Conservation (phyloP, 148 eudicot species). For the Oxyria digyna region DNA sequence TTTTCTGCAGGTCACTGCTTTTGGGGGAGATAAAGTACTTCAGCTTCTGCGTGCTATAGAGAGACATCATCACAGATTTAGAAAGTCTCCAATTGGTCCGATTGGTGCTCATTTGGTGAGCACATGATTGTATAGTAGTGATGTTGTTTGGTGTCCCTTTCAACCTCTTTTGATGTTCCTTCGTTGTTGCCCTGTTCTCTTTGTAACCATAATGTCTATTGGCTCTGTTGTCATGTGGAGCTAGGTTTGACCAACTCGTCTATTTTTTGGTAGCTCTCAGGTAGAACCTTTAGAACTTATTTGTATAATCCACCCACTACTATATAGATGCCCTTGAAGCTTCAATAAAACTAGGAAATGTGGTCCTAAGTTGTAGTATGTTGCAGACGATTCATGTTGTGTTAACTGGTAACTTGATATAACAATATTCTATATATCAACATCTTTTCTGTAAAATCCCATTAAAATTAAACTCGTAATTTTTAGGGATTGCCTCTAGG, state of each 20-base stretch:
- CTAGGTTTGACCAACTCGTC: not conserved
- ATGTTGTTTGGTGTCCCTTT: too few relatives aligned
- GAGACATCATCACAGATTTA: constrained; percentile 51
- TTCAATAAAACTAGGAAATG: not conserved
- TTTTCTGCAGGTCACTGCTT: constrained; percentile 70
- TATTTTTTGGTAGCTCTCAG: not conserved
- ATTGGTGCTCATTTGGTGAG: constrained; percentile 85
- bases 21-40: constrained; percentile 65
- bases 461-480: not conserved
- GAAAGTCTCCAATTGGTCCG: constrained; percentile 86
- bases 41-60: constrained; percentile 65
- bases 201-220: not conserved
- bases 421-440: not conserved
- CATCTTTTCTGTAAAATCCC: not conserved
- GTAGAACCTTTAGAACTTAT: not conserved
- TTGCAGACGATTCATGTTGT: not conserved
- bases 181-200: not conserved
- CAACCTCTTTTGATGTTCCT: not conserved
- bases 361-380: not conserved
- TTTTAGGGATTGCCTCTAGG: not conserved
- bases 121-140: not conserved
- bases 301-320: not conserved
- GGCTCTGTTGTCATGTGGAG: not conserved
- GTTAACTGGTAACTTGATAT: not conserved
- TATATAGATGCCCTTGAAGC: not conserved